Conservation (phyloP, 768 basidiomycete species). For the Suillus bovinus region DNA sequence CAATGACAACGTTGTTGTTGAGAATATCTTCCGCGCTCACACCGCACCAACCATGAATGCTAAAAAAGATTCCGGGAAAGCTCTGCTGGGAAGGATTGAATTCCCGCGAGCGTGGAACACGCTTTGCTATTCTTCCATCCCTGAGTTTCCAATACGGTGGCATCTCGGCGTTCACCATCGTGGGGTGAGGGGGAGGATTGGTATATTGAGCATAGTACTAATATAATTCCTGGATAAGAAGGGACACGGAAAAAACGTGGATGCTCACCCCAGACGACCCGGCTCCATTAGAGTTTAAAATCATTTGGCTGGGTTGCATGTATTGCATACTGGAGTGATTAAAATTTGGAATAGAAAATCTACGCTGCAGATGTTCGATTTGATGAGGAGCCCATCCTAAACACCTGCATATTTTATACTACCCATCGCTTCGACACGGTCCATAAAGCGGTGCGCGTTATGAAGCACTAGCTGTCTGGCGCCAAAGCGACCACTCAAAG, state of each 20-base stretch:
- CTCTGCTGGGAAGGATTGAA: constrained; percentile 17
- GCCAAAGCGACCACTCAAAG: not conserved
- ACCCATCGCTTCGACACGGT: too few species aligned
- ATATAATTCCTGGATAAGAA: not conserved
- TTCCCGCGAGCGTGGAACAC: constrained; percentile 19
- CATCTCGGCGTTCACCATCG: constrained; percentile 15
- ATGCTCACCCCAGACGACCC: constrained; percentile 13
- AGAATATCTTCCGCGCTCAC: constrained; percentile 20
- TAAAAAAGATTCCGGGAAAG: constrained; percentile 22
- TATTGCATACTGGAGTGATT: constrained; percentile 9
- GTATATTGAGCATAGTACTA: constrained; percentile 16
- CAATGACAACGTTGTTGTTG: constrained; percentile 13
- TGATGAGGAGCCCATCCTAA: not conserved
- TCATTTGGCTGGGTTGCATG: constrained; percentile 10
- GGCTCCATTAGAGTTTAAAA: constrained; percentile 11
- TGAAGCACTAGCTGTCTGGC: not conserved
- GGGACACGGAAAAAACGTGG: not conserved
- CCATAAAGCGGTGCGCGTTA: not conserved
- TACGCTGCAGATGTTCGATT: not conserved
- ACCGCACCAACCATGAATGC: constrained; percentile 20
- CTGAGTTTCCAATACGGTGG: constrained; percentile 17
- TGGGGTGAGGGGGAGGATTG: constrained; percentile 25
- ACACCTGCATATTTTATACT: not conserved
- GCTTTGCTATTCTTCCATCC: constrained; percentile 21
- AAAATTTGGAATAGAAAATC: not conserved